These are phyloP conservation scores for Chlorella sp. DNA, from an alignment of 139 green algal genomes.

Conservation along the genomic window DNA sequence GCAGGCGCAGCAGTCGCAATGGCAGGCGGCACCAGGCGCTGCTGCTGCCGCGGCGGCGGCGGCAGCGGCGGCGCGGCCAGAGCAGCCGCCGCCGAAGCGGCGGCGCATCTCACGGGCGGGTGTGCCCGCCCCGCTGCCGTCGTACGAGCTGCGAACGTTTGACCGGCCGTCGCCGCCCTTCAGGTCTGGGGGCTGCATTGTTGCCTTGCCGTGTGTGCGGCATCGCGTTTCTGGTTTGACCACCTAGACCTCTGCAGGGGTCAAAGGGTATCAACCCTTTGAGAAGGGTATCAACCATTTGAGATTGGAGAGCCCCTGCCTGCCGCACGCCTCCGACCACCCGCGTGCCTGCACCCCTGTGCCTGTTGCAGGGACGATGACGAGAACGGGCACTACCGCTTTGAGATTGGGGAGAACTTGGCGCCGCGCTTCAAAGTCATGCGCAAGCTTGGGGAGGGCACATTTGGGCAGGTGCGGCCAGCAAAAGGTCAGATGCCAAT, in stretches of 20 bases:
- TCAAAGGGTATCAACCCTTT: no score
- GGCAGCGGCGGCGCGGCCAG: not conserved
- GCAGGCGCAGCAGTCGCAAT: not conserved
- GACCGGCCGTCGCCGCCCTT: conserved; percentile 26
- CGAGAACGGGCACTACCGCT: conserved; percentile 87
- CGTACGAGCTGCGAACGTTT: conserved; percentile 10
- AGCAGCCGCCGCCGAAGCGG: conserved; percentile 19
- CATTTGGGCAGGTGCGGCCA: conserved; percentile 76
- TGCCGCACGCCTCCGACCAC: no score
- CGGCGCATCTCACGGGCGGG: conserved; percentile 13
- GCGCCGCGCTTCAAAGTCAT: conserved; percentile 92
- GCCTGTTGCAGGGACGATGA: conserved; percentile 30
- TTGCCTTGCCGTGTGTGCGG: no score
- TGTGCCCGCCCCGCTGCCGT: not conserved
- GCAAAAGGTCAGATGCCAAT: no score
- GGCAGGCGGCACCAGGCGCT: not conserved
- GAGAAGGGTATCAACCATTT: no score
- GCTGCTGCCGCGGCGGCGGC: not conserved
- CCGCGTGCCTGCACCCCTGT: no score
- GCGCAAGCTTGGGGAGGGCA: conserved; percentile 94
- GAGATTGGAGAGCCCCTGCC: no score
- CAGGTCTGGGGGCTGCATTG: not conserved
- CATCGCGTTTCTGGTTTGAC: no score
- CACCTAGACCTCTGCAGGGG: no score
- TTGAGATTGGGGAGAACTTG: conserved; percentile 88